These are phyloP conservation scores for Pulveroboletus frians DNA, from an alignment of 768 basidiomycete species.

Conservation along the genomic window DNA sequence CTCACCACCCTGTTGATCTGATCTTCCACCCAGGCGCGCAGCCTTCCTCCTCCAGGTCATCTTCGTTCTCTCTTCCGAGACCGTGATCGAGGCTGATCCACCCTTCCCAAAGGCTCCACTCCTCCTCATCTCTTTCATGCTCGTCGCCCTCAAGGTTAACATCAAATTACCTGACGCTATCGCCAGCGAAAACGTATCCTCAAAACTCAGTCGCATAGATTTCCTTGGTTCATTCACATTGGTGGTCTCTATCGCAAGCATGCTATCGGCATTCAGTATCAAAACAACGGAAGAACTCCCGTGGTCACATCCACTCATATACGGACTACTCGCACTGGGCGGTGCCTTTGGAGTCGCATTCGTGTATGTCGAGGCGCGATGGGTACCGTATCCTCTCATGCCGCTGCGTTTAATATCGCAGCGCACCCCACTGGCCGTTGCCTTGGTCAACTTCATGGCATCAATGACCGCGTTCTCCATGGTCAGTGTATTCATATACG, in stretches of 20 bases:
- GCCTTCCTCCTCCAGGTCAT: slow-evolving; percentile 84
- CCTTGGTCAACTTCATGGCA: slow-evolving; percentile 70
- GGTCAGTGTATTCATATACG: slow-evolving; percentile 36
- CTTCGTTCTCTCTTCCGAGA: not conserved
- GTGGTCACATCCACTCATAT: slow-evolving; percentile 72
- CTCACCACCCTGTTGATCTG: slow-evolving; percentile 2
- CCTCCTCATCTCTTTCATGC: slow-evolving; percentile 59
- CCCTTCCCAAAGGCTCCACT: slow-evolving; percentile 58
- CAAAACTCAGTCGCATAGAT: slow-evolving; percentile 78
- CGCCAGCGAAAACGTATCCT: slow-evolving; percentile 49
- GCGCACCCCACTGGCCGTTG: slow-evolving; percentile 77
- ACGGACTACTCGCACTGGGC: slow-evolving; percentile 57
- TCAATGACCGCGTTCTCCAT: slow-evolving; percentile 79
- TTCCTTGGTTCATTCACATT: slow-evolving; percentile 79
- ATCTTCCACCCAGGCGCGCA: slow-evolving; percentile 52
- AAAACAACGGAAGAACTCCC: slow-evolving; percentile 74
- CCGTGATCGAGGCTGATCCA: slow-evolving; percentile 8
- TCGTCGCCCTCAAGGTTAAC: slow-evolving; percentile 75
- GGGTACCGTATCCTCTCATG: slow-evolving; percentile 84
- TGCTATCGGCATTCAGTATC: slow-evolving; percentile 72
- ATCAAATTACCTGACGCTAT: slow-evolving; percentile 68
- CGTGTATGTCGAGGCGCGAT: slow-evolving; percentile 71
- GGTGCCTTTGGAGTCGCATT: slow-evolving; percentile 54
- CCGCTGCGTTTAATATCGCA: slow-evolving; percentile 73
- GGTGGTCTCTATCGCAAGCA: slow-evolving; percentile 60